Evolutionary conservation across 1,139 yeast species (phyloP).

Genomic region (Citeromyces hawaiiensis): DNA sequence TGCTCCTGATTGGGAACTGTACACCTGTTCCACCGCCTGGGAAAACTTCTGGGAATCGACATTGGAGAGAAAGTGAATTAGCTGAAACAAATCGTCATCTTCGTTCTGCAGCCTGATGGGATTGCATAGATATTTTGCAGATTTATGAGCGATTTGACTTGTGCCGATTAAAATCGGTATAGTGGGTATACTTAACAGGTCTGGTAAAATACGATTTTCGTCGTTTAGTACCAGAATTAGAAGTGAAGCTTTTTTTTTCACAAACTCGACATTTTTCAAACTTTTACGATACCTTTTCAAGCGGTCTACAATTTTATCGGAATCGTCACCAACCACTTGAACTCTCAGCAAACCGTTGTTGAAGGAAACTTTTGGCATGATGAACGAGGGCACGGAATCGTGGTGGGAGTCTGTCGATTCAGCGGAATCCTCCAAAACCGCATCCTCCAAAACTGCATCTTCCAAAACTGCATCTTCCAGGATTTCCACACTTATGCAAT

Average conservation of each 20-base stretch:
- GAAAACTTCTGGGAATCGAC: neutral
- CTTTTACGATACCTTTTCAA: slow-evolving; percentile 13
- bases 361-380: slow-evolving; percentile 18
- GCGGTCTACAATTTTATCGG: slow-evolving; percentile 9
- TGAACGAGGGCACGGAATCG: slow-evolving; percentile 16
- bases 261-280: slow-evolving; percentile 12
- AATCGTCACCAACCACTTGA: slow-evolving; percentile 13
- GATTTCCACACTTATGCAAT: slow-evolving; percentile 6
- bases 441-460: slow-evolving; percentile 6
- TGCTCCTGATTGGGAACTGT: neutral
- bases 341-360: slow-evolving; percentile 8
- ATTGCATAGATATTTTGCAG: slow-evolving; percentile 14
- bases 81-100: slow-evolving; percentile 45
- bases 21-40: neutral
- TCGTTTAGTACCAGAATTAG: slow-evolving; percentile 11
- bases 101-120: slow-evolving; percentile 35
- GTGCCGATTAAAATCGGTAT: slow-evolving; percentile 11
- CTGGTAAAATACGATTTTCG: slow-evolving; percentile 15
- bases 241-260: slow-evolving; percentile 3
- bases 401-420: slow-evolving; percentile 9
- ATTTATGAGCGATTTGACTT: slow-evolving; percentile 1
- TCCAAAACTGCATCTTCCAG: neutral
- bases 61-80: slow-evolving; percentile 14
- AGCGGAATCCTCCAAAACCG: slow-evolving; percentile 3
- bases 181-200: slow-evolving; percentile 14